Evolutionary conservation across 2,329 filamentous ascomycete species (phyloP), one percentile per base, ranked within the genome.

Genomic region (Aspergillus melleus): DNA sequence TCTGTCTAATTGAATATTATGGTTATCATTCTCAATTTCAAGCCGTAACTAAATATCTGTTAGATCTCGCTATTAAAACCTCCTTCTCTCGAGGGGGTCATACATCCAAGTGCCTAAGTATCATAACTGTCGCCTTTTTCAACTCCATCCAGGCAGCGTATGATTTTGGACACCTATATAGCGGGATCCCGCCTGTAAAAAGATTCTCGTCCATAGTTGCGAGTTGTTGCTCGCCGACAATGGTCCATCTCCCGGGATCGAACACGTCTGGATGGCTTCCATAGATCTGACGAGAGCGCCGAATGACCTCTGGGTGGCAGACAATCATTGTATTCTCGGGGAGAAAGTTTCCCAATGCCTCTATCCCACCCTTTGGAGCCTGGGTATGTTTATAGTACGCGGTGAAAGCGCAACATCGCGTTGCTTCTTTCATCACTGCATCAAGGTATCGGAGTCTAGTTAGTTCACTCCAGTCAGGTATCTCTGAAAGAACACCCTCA

Each of bases 391-490:
- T 44, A 10, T 49, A 22, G 3, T 49, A 39, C 3, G 4, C 20
- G 3, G 32, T 14, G 16, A 22, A 19, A 30, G 58, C 22, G 2
- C 57, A 32, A 11, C 47, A 47, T n/a, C 66, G 59, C 53, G 64
- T 54, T 5, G 60, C 55, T 49, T 67, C 66, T 29, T 64, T 68
- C 46, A 67, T 49, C 1, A 63, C 58, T 16, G 66, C 63, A 4
- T 66, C 59, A 4, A 68, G 57, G 29, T 66, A 66, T 10, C 44
- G 36, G 4, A 65, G 39, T 1, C 50, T 26, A 10, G 11, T 12
- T 3, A 64, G 4, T 12, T 67, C 63, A 1, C 20, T 50, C 58
- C 62, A 61, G 2, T 22, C 16, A n/a, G 61, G 59, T 0, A 53
- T 3, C 5, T 24, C 32, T 1, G 59, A 54, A 11, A 58, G 16